Conservation (phyloP, 306 rosid species). For the Myrica gale region DNA sequence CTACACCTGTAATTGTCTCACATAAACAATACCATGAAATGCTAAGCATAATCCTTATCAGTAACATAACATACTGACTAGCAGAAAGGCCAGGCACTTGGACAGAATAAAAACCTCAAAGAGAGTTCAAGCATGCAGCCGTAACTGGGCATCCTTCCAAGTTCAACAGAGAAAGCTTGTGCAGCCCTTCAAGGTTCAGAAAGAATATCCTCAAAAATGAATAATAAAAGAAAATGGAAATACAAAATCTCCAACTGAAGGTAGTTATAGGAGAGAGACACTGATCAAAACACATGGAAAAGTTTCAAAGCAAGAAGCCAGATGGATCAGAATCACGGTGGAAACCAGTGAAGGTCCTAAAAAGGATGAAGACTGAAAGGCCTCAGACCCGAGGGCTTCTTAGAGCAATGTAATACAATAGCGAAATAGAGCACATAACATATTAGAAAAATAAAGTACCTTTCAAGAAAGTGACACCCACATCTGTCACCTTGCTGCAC, state of each 20-base stretch:
- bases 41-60: not conserved
- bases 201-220: slow-evolving; percentile 4
- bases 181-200: slow-evolving; percentile 62
- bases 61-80: not conserved
- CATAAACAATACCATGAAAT: not conserved
- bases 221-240: slow-evolving; percentile 22
- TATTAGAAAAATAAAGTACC: slow-evolving; percentile 41
- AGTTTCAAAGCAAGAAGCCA: not conserved
- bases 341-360: not conserved
- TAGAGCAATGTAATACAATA: slow-evolving; percentile 9
- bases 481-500: slow-evolving; percentile 75
- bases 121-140: slow-evolving; percentile 75
- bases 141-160: slow-evolving; percentile 93
- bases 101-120: slow-evolving; percentile 61
- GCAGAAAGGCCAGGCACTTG: slow-evolving; percentile 8
- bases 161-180: slow-evolving; percentile 67
- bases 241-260: slow-evolving; percentile 1
- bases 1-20: not conserved
- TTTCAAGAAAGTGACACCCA: slow-evolving; percentile 68
- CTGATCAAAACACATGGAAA: not conserved
- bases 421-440: slow-evolving; percentile 1
- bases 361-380: not conserved
- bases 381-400: not conserved
- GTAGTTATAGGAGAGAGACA: not conserved
- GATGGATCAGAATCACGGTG: not conserved